Conservation (phyloP, 768 basidiomycete genomes). For the Suillus occidentalis region DNA sequence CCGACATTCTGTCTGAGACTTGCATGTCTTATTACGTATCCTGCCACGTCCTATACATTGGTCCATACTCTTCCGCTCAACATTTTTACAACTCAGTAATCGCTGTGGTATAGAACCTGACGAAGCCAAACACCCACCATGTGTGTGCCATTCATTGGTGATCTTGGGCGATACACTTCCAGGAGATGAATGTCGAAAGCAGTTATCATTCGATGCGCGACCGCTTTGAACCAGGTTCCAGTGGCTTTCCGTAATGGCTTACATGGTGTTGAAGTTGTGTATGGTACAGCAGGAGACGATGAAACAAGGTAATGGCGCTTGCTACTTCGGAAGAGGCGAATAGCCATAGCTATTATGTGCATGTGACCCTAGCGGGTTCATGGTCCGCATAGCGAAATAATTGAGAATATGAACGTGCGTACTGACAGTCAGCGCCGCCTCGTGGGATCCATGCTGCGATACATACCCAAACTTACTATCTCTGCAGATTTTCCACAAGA, state of each 20-base stretch:
- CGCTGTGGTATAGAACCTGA: background rate
- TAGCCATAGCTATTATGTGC: too few species aligned
- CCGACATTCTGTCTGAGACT: background rate
- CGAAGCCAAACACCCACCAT: constrained; percentile 38
- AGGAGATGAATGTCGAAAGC: background rate
- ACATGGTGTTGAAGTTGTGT: too few species aligned
- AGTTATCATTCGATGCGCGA: background rate
- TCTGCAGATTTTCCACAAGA: too few species aligned
- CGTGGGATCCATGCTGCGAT: background rate
- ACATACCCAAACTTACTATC: too few species aligned
- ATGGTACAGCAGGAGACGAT: too few species aligned
- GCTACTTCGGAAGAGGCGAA: too few species aligned
- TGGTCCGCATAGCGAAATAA: background rate
- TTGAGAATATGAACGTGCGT: background rate
- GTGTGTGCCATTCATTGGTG: constrained; percentile 20
- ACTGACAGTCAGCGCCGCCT: background rate
- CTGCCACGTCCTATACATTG: background rate
- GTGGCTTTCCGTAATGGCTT: too few species aligned
- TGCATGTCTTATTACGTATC: background rate
- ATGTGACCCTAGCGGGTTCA: background rate
- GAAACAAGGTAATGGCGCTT: too few species aligned
- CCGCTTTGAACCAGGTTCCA: too few species aligned
- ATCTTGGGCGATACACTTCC: background rate
- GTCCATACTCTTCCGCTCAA: background rate
- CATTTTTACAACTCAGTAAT: background rate